Conservation (phyloP, 805 yeast genomes). For the Saccharomyces kudriavzevii region DNA sequence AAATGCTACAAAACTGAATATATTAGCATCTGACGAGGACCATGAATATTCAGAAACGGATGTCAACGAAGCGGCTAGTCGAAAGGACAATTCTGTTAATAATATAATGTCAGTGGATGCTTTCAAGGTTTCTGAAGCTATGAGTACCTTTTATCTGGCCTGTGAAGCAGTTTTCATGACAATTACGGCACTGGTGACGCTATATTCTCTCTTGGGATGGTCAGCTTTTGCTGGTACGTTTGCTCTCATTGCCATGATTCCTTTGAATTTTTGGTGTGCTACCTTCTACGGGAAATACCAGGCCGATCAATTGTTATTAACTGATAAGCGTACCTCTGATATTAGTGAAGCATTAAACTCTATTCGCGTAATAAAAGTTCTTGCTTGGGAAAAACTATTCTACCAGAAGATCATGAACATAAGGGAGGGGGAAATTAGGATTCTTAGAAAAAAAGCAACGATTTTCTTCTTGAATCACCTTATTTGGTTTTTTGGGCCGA, state of each 20-base stretch:
- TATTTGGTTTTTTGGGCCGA: conserved; percentile 70
- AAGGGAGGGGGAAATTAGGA: neutral
- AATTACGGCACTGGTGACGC: neutral
- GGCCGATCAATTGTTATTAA: conserved; percentile 60
- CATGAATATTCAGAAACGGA: neutral
- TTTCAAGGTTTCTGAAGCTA: conserved; percentile 1
- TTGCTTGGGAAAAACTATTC: conserved; percentile 71
- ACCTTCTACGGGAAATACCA: conserved; percentile 52
- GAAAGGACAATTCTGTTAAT: neutral
- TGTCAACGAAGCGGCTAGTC: neutral
- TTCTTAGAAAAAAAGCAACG: conserved; percentile 42
- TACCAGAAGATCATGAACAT: neutral
- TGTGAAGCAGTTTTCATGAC: conserved; percentile 1
- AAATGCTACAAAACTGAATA: too few species aligned
- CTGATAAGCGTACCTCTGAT: conserved; percentile 80
- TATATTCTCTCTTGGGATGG: neutral
- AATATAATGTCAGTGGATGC: conserved; percentile 2
- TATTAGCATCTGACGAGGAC: too few species aligned
- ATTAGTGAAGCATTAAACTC: conserved; percentile 79
- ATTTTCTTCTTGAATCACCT: conserved; percentile 55
- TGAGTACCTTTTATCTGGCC: neutral
- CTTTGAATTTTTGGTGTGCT: conserved; percentile 60
- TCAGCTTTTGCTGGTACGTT: conserved; percentile 69
- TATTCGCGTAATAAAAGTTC: conserved; percentile 79
- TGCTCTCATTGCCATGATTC: conserved; percentile 52